Conservation (phyloP, 148 eudicot genomes). For the Arctostaphylos glauca region DNA sequence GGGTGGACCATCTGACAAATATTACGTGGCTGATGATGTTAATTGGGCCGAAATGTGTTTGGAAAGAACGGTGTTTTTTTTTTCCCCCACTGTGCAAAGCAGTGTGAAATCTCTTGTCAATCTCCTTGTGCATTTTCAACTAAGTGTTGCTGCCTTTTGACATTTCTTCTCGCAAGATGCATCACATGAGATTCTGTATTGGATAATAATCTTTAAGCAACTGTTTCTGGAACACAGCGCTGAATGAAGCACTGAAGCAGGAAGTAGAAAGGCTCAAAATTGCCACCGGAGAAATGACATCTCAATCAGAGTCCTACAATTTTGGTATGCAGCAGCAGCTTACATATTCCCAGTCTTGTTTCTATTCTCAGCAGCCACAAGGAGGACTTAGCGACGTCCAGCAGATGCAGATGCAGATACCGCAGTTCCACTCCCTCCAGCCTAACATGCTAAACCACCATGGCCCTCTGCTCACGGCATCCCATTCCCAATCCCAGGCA, state of each 20-base stretch:
- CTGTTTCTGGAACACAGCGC: slow-evolving; percentile 41
- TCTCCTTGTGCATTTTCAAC: background rate
- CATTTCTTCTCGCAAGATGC: background rate
- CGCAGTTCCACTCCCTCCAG: slow-evolving; percentile 38
- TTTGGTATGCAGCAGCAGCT: slow-evolving; percentile 49
- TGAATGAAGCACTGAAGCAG: slow-evolving; percentile 78
- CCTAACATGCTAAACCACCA: slow-evolving; percentile 35
- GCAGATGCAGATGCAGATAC: slow-evolving; percentile 22
- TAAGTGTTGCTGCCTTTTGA: background rate
- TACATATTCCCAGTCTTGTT: slow-evolving; percentile 41
- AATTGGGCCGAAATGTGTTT: background rate
- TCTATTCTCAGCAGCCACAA: slow-evolving; percentile 32
- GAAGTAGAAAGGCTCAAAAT: slow-evolving; percentile 70
- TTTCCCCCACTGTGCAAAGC: background rate
- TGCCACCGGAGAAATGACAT: slow-evolving; percentile 66
- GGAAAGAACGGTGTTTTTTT: background rate
- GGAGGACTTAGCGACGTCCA: slow-evolving; percentile 25
- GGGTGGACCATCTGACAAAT: background rate
- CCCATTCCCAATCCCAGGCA: slow-evolving; percentile 22
- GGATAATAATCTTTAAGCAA: background rate
- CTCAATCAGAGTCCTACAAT: slow-evolving; percentile 46
- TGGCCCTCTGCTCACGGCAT: slow-evolving; percentile 22
- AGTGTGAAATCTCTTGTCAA: background rate
- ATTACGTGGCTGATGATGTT: background rate
- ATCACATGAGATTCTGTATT: background rate